phyloP scores from a whole-genome alignment of 768 basidiomycete species.

The Cyclocybe cylindracea region DNA sequence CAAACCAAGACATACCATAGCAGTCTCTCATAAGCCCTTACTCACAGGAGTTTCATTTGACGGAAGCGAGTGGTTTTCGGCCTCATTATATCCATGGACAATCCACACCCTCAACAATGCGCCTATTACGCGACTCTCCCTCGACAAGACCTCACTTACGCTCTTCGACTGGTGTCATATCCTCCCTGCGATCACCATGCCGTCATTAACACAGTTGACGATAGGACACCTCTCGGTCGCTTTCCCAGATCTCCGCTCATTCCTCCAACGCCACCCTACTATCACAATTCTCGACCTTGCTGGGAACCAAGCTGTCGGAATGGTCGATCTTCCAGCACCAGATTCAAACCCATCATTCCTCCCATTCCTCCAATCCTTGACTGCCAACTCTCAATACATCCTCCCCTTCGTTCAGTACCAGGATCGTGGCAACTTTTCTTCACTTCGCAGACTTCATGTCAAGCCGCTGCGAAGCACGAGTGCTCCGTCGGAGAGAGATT shows the following conservation, averaged over 20 bases:
- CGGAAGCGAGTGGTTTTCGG: background rate
- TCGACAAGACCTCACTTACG: constrained; percentile 11
- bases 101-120: constrained; percentile 13
- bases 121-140: constrained; percentile 15
- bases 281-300: constrained; percentile 20
- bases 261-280: constrained; percentile 18
- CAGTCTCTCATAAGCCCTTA: background rate
- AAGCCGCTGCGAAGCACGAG: background rate
- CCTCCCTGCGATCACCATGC: constrained; percentile 15
- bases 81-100: constrained; percentile 8
- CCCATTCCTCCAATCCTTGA: constrained; percentile 2
- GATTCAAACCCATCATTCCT: background rate
- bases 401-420: constrained; percentile 7
- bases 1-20: background rate
- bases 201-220: constrained; percentile 9
- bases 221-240: constrained; percentile 13
- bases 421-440: background rate
- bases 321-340: constrained; percentile 1
- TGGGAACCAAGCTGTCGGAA: constrained; percentile 5
- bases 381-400: constrained; percentile 2
- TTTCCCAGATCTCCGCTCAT: constrained; percentile 18
- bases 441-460: background rate
- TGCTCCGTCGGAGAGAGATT: background rate
- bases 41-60: background rate
- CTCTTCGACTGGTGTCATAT: constrained; percentile 18